Percentiles rank a stretch among this genome's conserved stretches.
These are phyloP conservation scores for Yarrowia divulgata DNA, from an alignment of 805 yeast species.

Conservation along the genomic window DNA sequence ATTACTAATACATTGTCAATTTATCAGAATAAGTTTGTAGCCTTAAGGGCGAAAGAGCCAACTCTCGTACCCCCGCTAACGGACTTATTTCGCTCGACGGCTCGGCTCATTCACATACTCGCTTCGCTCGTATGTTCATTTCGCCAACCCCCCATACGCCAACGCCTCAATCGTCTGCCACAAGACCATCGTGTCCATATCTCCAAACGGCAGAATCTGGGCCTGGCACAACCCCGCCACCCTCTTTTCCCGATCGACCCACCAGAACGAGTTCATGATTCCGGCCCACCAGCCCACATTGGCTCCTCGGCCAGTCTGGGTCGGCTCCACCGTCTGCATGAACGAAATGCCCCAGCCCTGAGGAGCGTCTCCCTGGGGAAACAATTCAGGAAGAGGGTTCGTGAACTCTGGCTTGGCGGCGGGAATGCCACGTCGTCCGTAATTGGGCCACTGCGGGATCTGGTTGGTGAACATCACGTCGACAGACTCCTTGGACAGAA, in stretches of 20 bases:
- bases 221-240: constrained; percentile 50
- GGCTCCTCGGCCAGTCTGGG: constrained; percentile 51
- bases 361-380: constrained; percentile 44
- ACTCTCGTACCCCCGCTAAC: too few relatives aligned
- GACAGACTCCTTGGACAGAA: constrained; percentile 51
- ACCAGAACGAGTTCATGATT: constrained; percentile 52
- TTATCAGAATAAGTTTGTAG: too few relatives aligned
- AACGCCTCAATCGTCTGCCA: constrained; percentile 36
- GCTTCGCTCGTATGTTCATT: not conserved
- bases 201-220: constrained; percentile 53
- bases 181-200: constrained; percentile 35
- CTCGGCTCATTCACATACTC: too few relatives aligned
- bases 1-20: too few relatives aligned
- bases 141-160: not conserved
- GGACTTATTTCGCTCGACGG: too few relatives aligned
- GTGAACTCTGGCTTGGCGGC: constrained; percentile 39
- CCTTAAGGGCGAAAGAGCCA: too few relatives aligned
- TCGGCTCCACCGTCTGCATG: constrained; percentile 44
- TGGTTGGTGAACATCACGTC: constrained; percentile 51
- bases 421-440: constrained; percentile 42
- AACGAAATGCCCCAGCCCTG: constrained; percentile 51
- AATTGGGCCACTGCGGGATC: constrained; percentile 48
- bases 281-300: constrained; percentile 55
- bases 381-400: constrained; percentile 37
- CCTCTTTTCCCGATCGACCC: constrained; percentile 54